Conservation (phyloP, 352 stramenopile species). For the Phytophthora cajani region DNA sequence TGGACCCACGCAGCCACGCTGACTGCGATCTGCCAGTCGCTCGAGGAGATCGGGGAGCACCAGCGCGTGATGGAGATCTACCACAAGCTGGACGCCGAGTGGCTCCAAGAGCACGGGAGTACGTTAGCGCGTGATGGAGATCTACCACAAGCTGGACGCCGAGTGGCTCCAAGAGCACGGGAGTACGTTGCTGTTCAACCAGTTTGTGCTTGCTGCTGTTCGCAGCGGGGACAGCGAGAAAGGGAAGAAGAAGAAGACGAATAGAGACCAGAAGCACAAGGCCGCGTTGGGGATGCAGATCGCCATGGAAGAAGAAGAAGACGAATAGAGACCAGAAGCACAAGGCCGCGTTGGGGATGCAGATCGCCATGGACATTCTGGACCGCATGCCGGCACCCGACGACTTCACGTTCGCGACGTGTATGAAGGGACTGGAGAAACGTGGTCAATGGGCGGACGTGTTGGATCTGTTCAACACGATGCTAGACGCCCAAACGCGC, state of each 20-base stretch:
- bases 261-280: not conserved
- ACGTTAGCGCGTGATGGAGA: slow-evolving; percentile 54
- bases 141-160: slow-evolving; percentile 51
- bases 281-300: slow-evolving; percentile 27
- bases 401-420: slow-evolving; percentile 72
- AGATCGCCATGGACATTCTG: slow-evolving; percentile 48
- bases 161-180: slow-evolving; percentile 47
- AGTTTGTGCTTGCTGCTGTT: slow-evolving; percentile 65
- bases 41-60: slow-evolving; percentile 52
- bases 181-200: slow-evolving; percentile 62
- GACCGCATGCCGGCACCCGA: slow-evolving; percentile 58
- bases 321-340: not conserved
- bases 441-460: slow-evolving; percentile 49
- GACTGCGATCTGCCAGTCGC: slow-evolving; percentile 70
- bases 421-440: slow-evolving; percentile 62
- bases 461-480: slow-evolving; percentile 65
- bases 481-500: slow-evolving; percentile 47
- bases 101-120: slow-evolving; percentile 45
- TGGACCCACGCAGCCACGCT: slow-evolving; percentile 56
- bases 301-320: slow-evolving; percentile 26
- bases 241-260: slow-evolving; percentile 3
- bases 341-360: slow-evolving; percentile 20
- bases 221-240: slow-evolving; percentile 16
- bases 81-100: slow-evolving; percentile 44
- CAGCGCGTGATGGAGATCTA: slow-evolving; percentile 57